These are phyloP conservation scores for Lactarius vividus DNA, from an alignment of 768 basidiomycete species.

Conservation along the genomic window DNA sequence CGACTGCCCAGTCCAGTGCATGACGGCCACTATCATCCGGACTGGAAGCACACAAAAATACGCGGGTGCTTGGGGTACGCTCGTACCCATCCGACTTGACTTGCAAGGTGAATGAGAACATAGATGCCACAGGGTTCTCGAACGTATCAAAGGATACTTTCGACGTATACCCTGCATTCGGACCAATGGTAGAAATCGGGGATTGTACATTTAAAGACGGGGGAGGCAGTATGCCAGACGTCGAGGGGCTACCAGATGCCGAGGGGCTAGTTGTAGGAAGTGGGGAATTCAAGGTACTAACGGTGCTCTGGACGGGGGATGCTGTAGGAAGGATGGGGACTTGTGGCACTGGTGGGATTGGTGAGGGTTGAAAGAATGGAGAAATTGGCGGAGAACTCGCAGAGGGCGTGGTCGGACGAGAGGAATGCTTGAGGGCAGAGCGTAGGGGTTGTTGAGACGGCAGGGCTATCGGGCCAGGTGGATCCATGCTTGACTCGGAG, in stretches of 20 bases:
- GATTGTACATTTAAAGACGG: constrained; percentile 7
- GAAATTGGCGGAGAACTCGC: constrained; percentile 26
- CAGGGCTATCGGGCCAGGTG: constrained; percentile 29
- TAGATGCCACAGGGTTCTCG: constrained; percentile 72
- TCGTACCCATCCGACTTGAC: constrained; percentile 82
- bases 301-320: constrained; percentile 4
- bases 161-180: constrained; percentile 43
- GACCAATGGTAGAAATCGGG: constrained; percentile 29
- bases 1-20: constrained; percentile 92
- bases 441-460: constrained; percentile 39
- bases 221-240: constrained; percentile 12
- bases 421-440: constrained; percentile 53
- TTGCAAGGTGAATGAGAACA: constrained; percentile 86
- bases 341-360: constrained; percentile 5
- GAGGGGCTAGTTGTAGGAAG: constrained; percentile 7
- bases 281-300: constrained; percentile 10
- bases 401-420: constrained; percentile 31
- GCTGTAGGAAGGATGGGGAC: neutral
- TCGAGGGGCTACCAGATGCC: neutral
- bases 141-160: constrained; percentile 89
- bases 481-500: constrained; percentile 26
- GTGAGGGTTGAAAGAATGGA: constrained; percentile 18
- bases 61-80: constrained; percentile 72
- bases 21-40: constrained; percentile 84
- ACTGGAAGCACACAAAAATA: constrained; percentile 87